These are phyloP conservation scores for Solanum sitiens DNA, from an alignment of 257 asterid species.

Conservation along the genomic window DNA sequence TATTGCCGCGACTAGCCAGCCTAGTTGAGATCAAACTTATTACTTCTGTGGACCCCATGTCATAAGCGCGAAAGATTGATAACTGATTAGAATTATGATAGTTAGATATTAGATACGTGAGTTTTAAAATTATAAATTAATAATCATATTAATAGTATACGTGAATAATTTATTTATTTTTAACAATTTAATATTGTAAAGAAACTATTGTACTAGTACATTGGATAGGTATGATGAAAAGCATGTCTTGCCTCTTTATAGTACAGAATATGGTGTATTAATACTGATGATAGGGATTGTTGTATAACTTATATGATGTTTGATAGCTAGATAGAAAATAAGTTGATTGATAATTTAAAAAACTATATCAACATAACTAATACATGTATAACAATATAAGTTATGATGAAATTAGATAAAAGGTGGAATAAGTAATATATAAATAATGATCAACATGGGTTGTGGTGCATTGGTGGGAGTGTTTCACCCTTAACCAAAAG, in stretches of 20 bases:
- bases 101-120: too few relatives aligned
- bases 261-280: not conserved
- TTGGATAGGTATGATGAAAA: not conserved
- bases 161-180: not conserved
- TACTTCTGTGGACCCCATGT: not conserved
- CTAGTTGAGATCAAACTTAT: not conserved
- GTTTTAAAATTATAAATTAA: too few relatives aligned
- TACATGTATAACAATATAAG: too few relatives aligned
- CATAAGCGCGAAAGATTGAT: not conserved
- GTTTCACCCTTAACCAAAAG: too few relatives aligned
- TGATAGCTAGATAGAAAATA: too few relatives aligned
- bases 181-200: not conserved
- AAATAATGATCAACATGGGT: too few relatives aligned
- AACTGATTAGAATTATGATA: too few relatives aligned
- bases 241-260: not conserved
- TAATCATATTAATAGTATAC: not conserved
- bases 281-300: too few relatives aligned
- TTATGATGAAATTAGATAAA: not conserved
- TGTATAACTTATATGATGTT: too few relatives aligned
- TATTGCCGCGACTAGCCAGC: not conserved
- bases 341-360: not conserved
- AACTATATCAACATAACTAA: too few relatives aligned
- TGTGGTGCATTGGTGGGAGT: too few relatives aligned
- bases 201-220: not conserved
- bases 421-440: too few relatives aligned